phyloP scores from a whole-genome alignment of 2,329 filamentous ascomycete species.

The Fusarium devonianum region DNA sequence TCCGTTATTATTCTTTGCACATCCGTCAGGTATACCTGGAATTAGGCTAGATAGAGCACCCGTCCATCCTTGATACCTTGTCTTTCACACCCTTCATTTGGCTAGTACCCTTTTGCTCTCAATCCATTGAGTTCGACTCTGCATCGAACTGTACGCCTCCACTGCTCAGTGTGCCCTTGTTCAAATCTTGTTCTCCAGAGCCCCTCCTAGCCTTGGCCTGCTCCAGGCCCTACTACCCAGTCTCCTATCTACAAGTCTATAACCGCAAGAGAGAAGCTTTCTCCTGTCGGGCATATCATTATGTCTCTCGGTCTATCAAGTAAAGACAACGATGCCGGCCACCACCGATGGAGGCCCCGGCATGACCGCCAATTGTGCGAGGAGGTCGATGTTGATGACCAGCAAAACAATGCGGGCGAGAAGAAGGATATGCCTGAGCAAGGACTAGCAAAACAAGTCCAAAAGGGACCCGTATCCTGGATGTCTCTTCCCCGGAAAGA shows the following conservation, averaged over 20 bases:
- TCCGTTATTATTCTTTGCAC: too few species aligned
- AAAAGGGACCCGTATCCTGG: constrained; percentile 65
- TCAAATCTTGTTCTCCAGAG: too few species aligned
- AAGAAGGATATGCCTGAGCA: constrained; percentile 12
- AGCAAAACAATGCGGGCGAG: background rate
- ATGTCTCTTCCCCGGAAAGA: constrained; percentile 72
- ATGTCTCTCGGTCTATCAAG: constrained; percentile 16
- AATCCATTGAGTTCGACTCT: too few species aligned
- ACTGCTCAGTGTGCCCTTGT: too few species aligned
- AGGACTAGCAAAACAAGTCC: constrained; percentile 7
- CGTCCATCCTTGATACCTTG: too few species aligned
- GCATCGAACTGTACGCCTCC: too few species aligned
- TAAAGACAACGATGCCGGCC: constrained; percentile 7
- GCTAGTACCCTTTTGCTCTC: too few species aligned
- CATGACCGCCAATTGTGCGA: background rate
- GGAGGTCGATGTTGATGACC: background rate
- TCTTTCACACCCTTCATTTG: too few species aligned
- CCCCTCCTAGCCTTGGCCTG: too few species aligned
- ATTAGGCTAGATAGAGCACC: too few species aligned
- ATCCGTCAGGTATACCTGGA: too few species aligned
- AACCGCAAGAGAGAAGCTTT: background rate
- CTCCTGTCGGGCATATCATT: background rate
- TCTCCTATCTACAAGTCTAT: background rate
- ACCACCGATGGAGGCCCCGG: background rate
- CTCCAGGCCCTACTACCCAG: too few species aligned